These are phyloP conservation scores for Yamagishiella unicocca DNA, from an alignment of 139 green algal genomes.

Conservation along the genomic window DNA sequence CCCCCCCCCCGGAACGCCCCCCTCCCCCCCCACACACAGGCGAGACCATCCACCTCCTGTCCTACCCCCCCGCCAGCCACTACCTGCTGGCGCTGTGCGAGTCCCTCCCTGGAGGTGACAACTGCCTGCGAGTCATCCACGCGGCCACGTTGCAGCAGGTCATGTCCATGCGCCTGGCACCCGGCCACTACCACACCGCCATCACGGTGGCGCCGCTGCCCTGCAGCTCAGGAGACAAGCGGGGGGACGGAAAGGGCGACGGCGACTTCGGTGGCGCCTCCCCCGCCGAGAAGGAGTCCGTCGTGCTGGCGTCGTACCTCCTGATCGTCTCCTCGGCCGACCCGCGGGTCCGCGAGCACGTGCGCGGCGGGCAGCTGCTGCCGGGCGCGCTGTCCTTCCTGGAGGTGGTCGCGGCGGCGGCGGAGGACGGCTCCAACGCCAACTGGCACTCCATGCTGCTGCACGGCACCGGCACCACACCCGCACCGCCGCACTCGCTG, in stretches of 20 bases:
- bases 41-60: constrained; percentile 48
- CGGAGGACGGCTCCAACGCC: background rate
- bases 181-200: constrained; percentile 34
- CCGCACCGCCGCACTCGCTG: background rate
- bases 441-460: background rate
- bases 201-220: constrained; percentile 19
- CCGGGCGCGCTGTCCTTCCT: constrained; percentile 50
- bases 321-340: background rate
- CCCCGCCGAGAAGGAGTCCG: constrained; percentile 29
- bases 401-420: background rate
- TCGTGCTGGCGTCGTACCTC: constrained; percentile 49
- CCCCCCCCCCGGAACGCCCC: background rate
- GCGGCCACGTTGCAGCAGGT: constrained; percentile 44
- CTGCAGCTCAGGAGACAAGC: constrained; percentile 4
- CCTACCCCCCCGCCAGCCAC: constrained; percentile 41
- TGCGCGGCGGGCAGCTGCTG: background rate
- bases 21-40: constrained; percentile 25
- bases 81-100: constrained; percentile 48
- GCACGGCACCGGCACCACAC: background rate
- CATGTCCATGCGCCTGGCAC: constrained; percentile 18
- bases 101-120: background rate
- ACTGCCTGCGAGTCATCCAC: constrained; percentile 51
- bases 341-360: background rate
- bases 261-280: background rate
- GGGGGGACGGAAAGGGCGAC: background rate